A percentile compares a stretch with the other conserved stretches of the same genome.
Evolutionary conservation across 2,329 filamentous ascomycete genomes (phyloP).

Genomic region (Hymenoscyphus linearis): DNA sequence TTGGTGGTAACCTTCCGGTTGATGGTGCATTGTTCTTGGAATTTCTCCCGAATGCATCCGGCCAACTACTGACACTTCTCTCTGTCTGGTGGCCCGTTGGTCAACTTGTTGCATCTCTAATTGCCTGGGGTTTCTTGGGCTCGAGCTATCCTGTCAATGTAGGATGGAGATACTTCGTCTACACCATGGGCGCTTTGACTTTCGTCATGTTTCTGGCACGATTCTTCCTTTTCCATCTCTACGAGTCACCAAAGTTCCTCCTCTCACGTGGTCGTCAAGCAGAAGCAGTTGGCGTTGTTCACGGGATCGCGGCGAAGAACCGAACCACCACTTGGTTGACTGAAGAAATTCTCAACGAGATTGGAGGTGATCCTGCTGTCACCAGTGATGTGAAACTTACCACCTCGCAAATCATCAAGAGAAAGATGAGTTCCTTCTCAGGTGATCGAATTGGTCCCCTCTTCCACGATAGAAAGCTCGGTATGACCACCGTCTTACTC

Average conservation of each 20-base stretch:
- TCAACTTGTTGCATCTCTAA: slow-evolving; percentile 64
- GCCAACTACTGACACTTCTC: slow-evolving; percentile 69
- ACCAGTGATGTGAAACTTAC: slow-evolving; percentile 11
- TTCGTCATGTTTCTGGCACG: slow-evolving; percentile 73
- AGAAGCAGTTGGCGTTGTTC: slow-evolving; percentile 75
- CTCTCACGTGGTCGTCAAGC: slow-evolving; percentile 69
- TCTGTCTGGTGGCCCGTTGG: slow-evolving; percentile 85
- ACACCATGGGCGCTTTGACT: slow-evolving; percentile 66
- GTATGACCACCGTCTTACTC: slow-evolving; percentile 48
- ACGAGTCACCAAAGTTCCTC: slow-evolving; percentile 81
- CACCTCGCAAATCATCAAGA: slow-evolving; percentile 18
- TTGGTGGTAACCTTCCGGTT: slow-evolving; percentile 72
- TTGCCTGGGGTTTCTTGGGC: slow-evolving; percentile 73
- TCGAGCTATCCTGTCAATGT: slow-evolving; percentile 44
- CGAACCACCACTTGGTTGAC: slow-evolving; percentile 69
- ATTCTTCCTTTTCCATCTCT: slow-evolving; percentile 75
- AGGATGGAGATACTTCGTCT: slow-evolving; percentile 72
- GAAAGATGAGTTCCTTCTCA: slow-evolving; percentile 61
- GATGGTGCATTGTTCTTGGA: slow-evolving; percentile 80
- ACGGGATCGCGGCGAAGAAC: slow-evolving; percentile 72
- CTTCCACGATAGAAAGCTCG: slow-evolving; percentile 50
- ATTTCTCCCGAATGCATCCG: slow-evolving; percentile 71
- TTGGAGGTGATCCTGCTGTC: slow-evolving; percentile 38
- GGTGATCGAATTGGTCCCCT: slow-evolving; percentile 61
- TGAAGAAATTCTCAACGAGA: slow-evolving; percentile 57